These are phyloP conservation scores for Wickerhamiella infanticola DNA, from an alignment of 1,139 yeast genomes.

Conservation along the genomic window DNA sequence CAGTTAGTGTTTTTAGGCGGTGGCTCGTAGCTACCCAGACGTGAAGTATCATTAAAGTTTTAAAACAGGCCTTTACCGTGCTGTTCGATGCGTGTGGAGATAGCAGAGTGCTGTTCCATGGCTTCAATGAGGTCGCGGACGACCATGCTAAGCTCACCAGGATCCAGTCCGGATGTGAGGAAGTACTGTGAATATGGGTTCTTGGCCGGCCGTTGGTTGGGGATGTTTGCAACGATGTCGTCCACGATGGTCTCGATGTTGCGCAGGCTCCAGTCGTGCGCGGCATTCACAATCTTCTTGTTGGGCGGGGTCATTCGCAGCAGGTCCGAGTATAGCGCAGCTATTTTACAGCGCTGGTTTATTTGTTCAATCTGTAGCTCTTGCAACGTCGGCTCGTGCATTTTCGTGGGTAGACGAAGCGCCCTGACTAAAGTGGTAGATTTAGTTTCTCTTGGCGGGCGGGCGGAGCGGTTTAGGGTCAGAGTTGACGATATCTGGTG, in stretches of 20 bases:
- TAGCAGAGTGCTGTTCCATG: constrained; percentile 16
- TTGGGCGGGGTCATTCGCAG: constrained; percentile 20
- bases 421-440: too few relatives aligned
- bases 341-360: constrained; percentile 10
- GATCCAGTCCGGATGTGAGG: constrained; percentile 15
- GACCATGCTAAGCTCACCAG: constrained; percentile 12
- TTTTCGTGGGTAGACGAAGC: not conserved
- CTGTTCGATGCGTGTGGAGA: constrained; percentile 20
- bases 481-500: too few relatives aligned
- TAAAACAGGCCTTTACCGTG: constrained; percentile 21
- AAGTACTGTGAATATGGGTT: constrained; percentile 18
- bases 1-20: too few relatives aligned
- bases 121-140: constrained; percentile 17
- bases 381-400: constrained; percentile 9
- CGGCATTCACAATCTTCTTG: constrained; percentile 16
- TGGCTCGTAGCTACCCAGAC: too few relatives aligned
- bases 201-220: constrained; percentile 15
- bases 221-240: constrained; percentile 18
- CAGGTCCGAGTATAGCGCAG: constrained; percentile 21
- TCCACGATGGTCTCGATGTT: constrained; percentile 19
- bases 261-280: constrained; percentile 21
- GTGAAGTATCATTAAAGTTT: not conserved
- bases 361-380: constrained; percentile 15
- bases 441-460: too few relatives aligned
- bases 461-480: too few relatives aligned